phyloP scores from a whole-genome alignment of 805 yeast genomes.

The Metschnikowia bowlesiae region DNA sequence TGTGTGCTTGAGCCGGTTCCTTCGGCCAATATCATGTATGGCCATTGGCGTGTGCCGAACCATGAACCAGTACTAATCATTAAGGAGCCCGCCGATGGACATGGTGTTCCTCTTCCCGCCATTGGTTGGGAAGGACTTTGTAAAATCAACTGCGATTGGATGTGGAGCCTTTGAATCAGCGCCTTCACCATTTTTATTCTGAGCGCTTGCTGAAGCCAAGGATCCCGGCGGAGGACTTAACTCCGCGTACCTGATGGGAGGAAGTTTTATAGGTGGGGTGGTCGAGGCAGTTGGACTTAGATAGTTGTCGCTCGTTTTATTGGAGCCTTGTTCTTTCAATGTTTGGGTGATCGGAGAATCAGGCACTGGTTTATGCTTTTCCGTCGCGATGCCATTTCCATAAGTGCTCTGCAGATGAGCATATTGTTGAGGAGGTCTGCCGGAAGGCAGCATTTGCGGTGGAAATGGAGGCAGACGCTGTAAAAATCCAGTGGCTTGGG shows the following conservation, averaged over 20 bases:
- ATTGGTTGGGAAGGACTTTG: conserved; percentile 12
- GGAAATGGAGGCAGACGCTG: conserved; percentile 2
- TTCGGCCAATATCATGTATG: neutral
- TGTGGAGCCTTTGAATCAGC: neutral
- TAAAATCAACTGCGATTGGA: conserved; percentile 19
- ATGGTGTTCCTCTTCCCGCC: conserved; percentile 19
- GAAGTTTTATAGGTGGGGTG: neutral
- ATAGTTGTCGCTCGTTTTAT: neutral
- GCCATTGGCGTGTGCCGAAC: neutral
- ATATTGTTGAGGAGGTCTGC: conserved; percentile 1
- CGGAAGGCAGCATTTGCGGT: neutral
- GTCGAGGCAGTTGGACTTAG: neutral
- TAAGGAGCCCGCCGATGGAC: conserved; percentile 40
- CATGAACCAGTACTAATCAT: conserved; percentile 15
- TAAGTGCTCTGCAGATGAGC: neutral
- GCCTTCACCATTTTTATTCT: neutral
- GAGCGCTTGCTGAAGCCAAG: neutral
- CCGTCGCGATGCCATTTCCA: neutral
- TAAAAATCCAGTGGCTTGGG: neutral
- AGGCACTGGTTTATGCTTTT: neutral
- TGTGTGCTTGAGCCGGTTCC: neutral
- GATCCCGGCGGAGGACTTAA: neutral
- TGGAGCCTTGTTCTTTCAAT: neutral
- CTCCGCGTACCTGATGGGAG: neutral
- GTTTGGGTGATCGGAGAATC: neutral